Percentiles rank a stretch among this genome's conserved stretches.
These are phyloP conservation scores for Glarea lozoyensis DNA, from an alignment of 495 filamentous ascomycete genomes.

Conservation along the genomic window DNA sequence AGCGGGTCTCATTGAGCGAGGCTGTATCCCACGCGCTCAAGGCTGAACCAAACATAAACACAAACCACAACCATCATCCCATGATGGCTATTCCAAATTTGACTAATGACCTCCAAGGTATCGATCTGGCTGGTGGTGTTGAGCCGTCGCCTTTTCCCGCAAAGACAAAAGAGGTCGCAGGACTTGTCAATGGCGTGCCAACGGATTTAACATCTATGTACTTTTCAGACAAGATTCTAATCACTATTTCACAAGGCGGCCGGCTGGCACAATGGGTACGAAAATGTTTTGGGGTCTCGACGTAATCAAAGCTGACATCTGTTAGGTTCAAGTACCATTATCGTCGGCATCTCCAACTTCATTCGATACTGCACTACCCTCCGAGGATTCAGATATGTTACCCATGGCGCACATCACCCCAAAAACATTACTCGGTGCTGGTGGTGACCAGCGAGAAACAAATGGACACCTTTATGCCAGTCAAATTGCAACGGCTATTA, in stretches of 20 bases:
- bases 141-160: constrained; percentile 54
- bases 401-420: constrained; percentile 77
- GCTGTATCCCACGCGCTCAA: too few relatives aligned
- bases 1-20: too few relatives aligned
- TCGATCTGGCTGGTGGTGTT: constrained; percentile 6
- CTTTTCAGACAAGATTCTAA: constrained; percentile 87
- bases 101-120: constrained; percentile 1
- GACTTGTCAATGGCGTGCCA: constrained; percentile 52
- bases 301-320: constrained; percentile 1
- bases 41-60: constrained; percentile 6
- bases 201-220: constrained; percentile 63
- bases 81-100: constrained; percentile 6
- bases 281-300: constrained; percentile 1
- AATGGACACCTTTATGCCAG: constrained; percentile 80
- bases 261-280: constrained; percentile 83
- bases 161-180: constrained; percentile 53
- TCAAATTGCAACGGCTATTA: constrained; percentile 75
- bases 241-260: constrained; percentile 82
- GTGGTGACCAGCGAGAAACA: constrained; percentile 68
- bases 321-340: constrained; percentile 80
- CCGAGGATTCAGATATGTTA: constrained; percentile 48
- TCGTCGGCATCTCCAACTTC: constrained; percentile 52
- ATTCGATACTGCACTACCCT: constrained; percentile 44
- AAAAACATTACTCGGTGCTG: constrained; percentile 80
- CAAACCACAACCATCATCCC: not conserved